Conservation (phyloP, 257 asterid genomes). For the Osmanthus fragrans region DNA sequence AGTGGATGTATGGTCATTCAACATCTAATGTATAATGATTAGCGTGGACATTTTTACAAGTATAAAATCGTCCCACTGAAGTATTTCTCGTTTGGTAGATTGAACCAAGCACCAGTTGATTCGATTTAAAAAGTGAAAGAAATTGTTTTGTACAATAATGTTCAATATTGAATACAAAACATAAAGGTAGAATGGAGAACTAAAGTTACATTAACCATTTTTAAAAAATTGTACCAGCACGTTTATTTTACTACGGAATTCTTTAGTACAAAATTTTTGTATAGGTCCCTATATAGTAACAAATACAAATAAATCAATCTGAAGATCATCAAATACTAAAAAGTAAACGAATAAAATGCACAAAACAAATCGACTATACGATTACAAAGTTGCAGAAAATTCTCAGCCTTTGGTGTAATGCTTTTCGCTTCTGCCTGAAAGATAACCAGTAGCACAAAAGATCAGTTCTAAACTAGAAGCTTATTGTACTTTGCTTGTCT, state of each 20-base stretch:
- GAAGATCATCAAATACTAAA: background rate
- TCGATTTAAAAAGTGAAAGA: too few relatives aligned
- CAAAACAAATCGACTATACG: background rate
- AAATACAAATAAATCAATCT: background rate
- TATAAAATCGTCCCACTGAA: too few relatives aligned
- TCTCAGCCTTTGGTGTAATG: constrained; percentile 1
- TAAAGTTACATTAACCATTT: too few relatives aligned
- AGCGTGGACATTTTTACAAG: too few relatives aligned
- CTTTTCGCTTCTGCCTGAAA: constrained; percentile 2
- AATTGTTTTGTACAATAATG: too few relatives aligned
- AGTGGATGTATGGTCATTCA: too few relatives aligned
- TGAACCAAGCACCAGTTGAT: too few relatives aligned
- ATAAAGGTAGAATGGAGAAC: too few relatives aligned
- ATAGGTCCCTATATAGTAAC: background rate
- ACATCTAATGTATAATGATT: too few relatives aligned
- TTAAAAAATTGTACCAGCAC: background rate
- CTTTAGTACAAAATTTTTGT: background rate
- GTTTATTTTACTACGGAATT: background rate
- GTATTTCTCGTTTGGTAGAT: too few relatives aligned
- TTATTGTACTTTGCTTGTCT: constrained; percentile 63
- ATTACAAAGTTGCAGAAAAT: constrained; percentile 11
- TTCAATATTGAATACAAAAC: too few relatives aligned
- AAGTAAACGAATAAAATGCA: background rate
- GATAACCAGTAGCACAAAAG: background rate
- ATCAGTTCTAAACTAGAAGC: constrained; percentile 36